A percentile compares a stretch with the other conserved stretches of the same genome.
These are phyloP conservation scores for Ogataea neopini DNA, from an alignment of 805 yeast genomes.

Conservation along the genomic window DNA sequence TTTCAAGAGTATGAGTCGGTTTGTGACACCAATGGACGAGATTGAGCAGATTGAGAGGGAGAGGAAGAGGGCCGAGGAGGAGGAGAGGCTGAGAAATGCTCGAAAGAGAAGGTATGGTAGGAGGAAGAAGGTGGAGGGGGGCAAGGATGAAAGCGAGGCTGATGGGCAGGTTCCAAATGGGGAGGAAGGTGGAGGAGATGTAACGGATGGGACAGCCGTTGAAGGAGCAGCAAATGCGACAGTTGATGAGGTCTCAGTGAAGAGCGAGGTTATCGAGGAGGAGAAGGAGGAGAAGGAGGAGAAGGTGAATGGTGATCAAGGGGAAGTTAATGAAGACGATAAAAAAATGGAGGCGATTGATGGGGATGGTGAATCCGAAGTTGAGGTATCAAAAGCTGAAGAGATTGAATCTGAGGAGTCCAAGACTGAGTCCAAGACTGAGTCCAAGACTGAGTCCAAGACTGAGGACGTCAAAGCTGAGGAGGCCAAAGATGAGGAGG, in stretches of 20 bases:
- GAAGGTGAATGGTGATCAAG: slow-evolving; percentile 18
- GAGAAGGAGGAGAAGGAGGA: slow-evolving; percentile 36
- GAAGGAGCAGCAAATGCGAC: slow-evolving; percentile 14
- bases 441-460: no score
- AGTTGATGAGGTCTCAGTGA: no score
- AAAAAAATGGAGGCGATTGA: background rate
- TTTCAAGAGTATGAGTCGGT: slow-evolving; percentile 46
- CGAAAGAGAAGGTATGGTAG: slow-evolving; percentile 46
- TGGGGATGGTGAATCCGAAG: no score
- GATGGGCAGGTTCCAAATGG: slow-evolving; percentile 11
- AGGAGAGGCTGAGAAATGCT: slow-evolving; percentile 22
- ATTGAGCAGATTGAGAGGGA: slow-evolving; percentile 44
- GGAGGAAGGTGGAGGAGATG: background rate
- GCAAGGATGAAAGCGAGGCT: background rate
- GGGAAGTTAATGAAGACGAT: background rate
- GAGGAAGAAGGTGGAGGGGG: slow-evolving; percentile 29
- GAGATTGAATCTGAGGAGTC: slow-evolving; percentile 37
- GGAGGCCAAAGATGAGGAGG: slow-evolving; percentile 36
- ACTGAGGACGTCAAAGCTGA: no score
- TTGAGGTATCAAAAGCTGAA: no score
- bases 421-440: no score
- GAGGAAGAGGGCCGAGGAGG: slow-evolving; percentile 37
- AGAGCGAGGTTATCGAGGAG: background rate
- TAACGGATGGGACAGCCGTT: background rate
- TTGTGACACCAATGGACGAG: slow-evolving; percentile 66